Evolutionary conservation across 1,139 yeast genomes (phyloP).

Genomic region (Nakaseomyces bracarensis): DNA sequence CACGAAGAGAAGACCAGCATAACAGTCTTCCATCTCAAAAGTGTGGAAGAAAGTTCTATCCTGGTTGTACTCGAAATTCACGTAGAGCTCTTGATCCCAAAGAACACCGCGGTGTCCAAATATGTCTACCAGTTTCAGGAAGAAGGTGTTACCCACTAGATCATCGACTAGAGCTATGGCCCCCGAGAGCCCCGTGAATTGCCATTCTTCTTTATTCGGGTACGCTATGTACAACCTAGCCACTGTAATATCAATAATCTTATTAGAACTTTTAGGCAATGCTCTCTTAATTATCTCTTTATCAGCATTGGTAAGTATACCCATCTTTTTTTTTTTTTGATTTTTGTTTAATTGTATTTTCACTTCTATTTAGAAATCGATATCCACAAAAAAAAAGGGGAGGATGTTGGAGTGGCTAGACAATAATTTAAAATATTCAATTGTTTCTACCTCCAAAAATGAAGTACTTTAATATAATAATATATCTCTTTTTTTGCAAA

Average conservation of each 20-base stretch:
- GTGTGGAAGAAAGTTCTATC: conserved; percentile 92
- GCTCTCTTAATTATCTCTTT: conserved; percentile 84
- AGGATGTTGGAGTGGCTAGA: no score
- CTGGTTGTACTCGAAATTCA: conserved; percentile 81
- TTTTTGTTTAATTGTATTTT: no score
- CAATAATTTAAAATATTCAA: no score
- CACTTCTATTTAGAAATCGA: no score
- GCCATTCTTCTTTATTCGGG: conserved; percentile 78
- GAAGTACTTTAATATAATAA: no score
- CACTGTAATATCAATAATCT: conserved; percentile 82
- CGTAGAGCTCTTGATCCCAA: conserved; percentile 95
- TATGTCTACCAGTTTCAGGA: conserved; percentile 80
- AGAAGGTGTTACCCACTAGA: conserved; percentile 87
- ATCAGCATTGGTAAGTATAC: conserved; percentile 56
- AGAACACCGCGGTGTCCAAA: conserved; percentile 74
- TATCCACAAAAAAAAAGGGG: no score
- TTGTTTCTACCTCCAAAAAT: no score
- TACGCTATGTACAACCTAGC: conserved; percentile 85
- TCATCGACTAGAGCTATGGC: conserved; percentile 86
- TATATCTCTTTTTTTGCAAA: no score
- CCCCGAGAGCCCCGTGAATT: conserved; percentile 80
- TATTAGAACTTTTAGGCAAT: conserved; percentile 80
- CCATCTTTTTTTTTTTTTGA: conserved; percentile 47
- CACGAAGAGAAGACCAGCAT: conserved; percentile 82
- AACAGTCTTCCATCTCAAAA: conserved; percentile 86